Evolutionary conservation across 805 yeast genomes (phyloP).

Genomic region (Nakazawaea molendinolei): DNA sequence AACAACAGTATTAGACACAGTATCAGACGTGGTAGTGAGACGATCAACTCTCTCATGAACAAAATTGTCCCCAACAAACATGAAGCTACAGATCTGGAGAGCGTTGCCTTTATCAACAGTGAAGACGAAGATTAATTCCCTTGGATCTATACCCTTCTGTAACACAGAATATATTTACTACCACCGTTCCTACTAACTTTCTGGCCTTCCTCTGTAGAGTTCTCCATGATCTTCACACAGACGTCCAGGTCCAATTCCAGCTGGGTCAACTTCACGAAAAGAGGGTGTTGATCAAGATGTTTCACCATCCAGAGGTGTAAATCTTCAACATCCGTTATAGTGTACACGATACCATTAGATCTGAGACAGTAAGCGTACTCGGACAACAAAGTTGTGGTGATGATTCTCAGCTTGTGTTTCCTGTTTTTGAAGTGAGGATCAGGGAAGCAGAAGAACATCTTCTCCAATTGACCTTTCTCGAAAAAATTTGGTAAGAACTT

Average conservation of each 20-base stretch:
- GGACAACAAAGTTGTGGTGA: constrained; percentile 79
- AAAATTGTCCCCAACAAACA: constrained; percentile 19
- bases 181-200: constrained; percentile 92
- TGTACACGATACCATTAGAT: constrained; percentile 85
- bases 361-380: constrained; percentile 88
- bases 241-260: constrained; percentile 78
- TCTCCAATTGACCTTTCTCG: constrained; percentile 70
- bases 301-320: constrained; percentile 94
- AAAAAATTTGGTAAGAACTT: constrained; percentile 94
- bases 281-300: constrained; percentile 85
- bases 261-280: constrained; percentile 71
- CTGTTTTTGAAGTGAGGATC: constrained; percentile 98
- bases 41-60: constrained; percentile 30
- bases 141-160: constrained; percentile 63
- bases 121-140: constrained; percentile 18
- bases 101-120: constrained; percentile 14
- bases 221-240: constrained; percentile 83
- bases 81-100: constrained; percentile 14
- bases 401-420: constrained; percentile 94
- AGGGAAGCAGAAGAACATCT: constrained; percentile 98
- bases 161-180: constrained; percentile 82
- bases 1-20: constrained; percentile 29
- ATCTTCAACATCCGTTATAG: constrained; percentile 93
- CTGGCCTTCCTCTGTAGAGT: constrained; percentile 97
- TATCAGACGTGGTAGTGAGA: constrained; percentile 36